Percentiles rank a stretch among this genome's conserved stretches.
These are phyloP conservation scores for Nothophaeocryptopus gaeumannii DNA, from an alignment of 2,329 filamentous ascomycete species.

Conservation along the genomic window DNA sequence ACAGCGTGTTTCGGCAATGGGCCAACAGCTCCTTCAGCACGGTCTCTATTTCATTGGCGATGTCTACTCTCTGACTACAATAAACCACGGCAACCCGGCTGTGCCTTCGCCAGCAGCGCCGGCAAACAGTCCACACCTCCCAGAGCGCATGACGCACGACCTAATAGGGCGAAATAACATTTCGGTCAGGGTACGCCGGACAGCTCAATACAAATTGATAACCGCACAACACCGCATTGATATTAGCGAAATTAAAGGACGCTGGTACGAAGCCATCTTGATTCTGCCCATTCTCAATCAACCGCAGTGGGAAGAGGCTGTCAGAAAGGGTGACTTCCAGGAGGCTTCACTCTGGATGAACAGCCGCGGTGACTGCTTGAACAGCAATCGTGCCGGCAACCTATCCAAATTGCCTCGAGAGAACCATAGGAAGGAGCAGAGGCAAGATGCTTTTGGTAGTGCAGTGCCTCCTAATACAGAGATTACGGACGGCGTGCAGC, in stretches of 20 bases:
- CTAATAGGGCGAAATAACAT: conserved; percentile 48
- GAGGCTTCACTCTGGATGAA: conserved; percentile 39
- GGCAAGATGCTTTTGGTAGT: conserved; percentile 43
- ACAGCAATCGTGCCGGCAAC: conserved; percentile 29
- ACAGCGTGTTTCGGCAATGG: conserved; percentile 24
- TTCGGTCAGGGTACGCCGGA: conserved; percentile 39
- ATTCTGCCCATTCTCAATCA: conserved; percentile 45
- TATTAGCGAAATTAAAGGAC: conserved; percentile 54
- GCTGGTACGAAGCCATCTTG: conserved; percentile 59
- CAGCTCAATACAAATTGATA: conserved; percentile 43
- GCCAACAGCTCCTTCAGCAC: conserved; percentile 22
- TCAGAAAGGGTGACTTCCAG: conserved; percentile 31
- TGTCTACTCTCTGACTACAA: conserved; percentile 49
- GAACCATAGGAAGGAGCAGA: conserved; percentile 33
- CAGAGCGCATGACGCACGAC: conserved; percentile 52
- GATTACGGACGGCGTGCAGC: conserved; percentile 41
- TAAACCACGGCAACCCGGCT: conserved; percentile 37
- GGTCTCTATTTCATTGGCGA: conserved; percentile 49
- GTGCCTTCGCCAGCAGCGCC: conserved; percentile 34
- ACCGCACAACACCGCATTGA: conserved; percentile 34
- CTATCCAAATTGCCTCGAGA: conserved; percentile 29
- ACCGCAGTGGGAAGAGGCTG: conserved; percentile 25
- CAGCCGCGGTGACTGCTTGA: conserved; percentile 34
- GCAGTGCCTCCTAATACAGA: conserved; percentile 39
- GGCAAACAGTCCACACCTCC: conserved; percentile 43